These are phyloP conservation scores for Talaromyces trachyspermus DNA, from an alignment of 495 filamentous ascomycete genomes.

Conservation along the genomic window DNA sequence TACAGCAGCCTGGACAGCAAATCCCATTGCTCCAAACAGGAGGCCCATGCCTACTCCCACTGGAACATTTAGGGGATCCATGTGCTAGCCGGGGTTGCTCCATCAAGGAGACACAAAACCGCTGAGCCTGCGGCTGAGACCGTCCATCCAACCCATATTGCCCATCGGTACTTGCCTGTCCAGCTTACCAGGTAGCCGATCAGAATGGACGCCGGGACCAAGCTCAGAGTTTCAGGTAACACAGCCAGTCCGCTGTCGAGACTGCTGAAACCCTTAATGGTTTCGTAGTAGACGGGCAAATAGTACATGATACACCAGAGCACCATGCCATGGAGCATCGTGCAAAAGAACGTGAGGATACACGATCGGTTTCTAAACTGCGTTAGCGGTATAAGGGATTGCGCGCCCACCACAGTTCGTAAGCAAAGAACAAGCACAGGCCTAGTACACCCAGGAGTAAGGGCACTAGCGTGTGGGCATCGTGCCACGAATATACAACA, in stretches of 20 bases:
- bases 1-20: slow-evolving; percentile 26
- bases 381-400: slow-evolving; percentile 9
- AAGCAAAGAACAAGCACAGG: slow-evolving; percentile 16
- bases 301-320: slow-evolving; percentile 4
- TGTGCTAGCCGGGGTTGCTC: not conserved
- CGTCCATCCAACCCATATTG: not conserved
- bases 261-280: not conserved
- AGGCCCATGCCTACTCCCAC: slow-evolving; percentile 20
- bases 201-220: not conserved
- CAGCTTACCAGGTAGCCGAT: not conserved
- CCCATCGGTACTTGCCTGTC: slow-evolving; percentile 1
- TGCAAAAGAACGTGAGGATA: slow-evolving; percentile 10
- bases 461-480: slow-evolving; percentile 37
- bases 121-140: not conserved
- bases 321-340: slow-evolving; percentile 13
- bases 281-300: slow-evolving; percentile 3
- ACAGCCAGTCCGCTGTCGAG: not conserved
- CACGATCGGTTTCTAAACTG: slow-evolving; percentile 11
- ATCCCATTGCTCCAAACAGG: slow-evolving; percentile 18
- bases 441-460: slow-evolving; percentile 35
- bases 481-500: slow-evolving; percentile 35
- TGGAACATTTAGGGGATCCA: slow-evolving; percentile 21
- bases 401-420: not conserved
- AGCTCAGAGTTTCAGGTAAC: not conserved
- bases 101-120: slow-evolving; percentile 12